These are phyloP conservation scores for Beauveria scarabaeidicola DNA, from an alignment of 2,329 filamentous ascomycete species.

Conservation along the genomic window DNA sequence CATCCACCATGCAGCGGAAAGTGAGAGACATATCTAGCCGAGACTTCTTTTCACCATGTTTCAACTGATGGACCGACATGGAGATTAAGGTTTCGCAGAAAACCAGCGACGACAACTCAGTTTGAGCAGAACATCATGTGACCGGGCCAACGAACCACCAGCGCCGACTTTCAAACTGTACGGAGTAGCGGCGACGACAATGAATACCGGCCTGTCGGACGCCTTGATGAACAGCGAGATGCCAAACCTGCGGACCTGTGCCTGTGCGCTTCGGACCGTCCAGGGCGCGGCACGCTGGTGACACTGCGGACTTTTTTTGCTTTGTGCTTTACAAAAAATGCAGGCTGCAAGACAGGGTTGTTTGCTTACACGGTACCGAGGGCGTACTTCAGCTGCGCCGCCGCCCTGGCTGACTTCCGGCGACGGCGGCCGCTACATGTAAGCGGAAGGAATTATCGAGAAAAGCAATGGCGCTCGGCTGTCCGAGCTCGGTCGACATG, in stretches of 20 bases:
- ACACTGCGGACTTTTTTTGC: background rate
- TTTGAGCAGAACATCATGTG: background rate
- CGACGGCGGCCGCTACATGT: background rate
- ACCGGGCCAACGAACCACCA: slow-evolving; percentile 1
- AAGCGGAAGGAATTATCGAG: background rate
- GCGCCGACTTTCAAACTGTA: background rate
- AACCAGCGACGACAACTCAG: background rate
- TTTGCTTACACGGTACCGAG: background rate
- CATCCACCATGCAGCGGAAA: background rate
- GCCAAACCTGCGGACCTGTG: background rate
- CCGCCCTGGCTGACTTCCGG: background rate
- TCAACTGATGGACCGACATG: background rate
- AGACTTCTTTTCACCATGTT: background rate
- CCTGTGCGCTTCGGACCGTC: background rate
- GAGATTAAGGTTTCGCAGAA: background rate
- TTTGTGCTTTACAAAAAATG: slow-evolving; percentile 1
- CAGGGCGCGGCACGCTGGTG: background rate
- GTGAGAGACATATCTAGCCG: background rate
- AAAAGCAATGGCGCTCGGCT: background rate
- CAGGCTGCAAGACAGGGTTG: background rate
- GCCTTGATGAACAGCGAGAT: background rate
- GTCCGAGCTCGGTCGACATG: background rate
- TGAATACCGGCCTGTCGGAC: background rate
- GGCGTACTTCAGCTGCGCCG: background rate
- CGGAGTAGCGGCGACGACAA: background rate